phyloP scores from a whole-genome alignment of 306 rosid species.

The Alnus rubra region DNA sequence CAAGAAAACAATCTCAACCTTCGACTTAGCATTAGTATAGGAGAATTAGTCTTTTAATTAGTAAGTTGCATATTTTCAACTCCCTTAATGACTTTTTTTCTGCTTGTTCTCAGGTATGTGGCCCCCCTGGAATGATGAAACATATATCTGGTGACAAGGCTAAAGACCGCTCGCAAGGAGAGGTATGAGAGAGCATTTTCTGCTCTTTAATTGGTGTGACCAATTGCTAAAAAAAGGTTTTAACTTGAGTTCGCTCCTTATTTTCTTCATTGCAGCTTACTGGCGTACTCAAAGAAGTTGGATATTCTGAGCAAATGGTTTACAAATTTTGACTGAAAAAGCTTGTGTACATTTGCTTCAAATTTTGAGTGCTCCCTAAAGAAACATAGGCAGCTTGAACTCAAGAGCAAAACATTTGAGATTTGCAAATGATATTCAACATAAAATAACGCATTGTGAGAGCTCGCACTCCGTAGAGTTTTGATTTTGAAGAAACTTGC shows the following conservation, averaged over 20 bases:
- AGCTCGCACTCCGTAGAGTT: not conserved
- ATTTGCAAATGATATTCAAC: constrained; percentile 22
- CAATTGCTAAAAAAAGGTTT: not conserved
- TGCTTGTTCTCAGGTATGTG: constrained; percentile 77
- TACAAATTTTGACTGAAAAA: constrained; percentile 71
- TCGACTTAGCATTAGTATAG: not conserved
- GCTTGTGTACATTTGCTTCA: constrained; percentile 7
- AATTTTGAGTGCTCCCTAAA: constrained; percentile 27
- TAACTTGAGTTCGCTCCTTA: not conserved
- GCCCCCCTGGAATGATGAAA: constrained; percentile 95
- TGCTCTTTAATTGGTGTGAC: not conserved
- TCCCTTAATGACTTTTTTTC: constrained; percentile 11
- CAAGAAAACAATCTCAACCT: constrained; percentile 13
- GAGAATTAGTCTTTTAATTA: not conserved
- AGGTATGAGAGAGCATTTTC: constrained; percentile 47
- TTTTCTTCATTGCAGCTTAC: constrained; percentile 57
- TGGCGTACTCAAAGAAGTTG: constrained; percentile 84
- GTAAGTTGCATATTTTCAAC: not conserved
- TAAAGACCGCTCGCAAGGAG: constrained; percentile 88
- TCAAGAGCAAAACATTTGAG: constrained; percentile 22
- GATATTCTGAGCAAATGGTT: constrained; percentile 94
- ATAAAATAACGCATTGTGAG: constrained; percentile 9
- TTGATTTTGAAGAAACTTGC: constrained; percentile 25
- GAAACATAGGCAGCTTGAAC: constrained; percentile 20
- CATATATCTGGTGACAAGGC: constrained; percentile 93